Conservation (phyloP, 1,284 basidiomycete species). For the Apiotrichum mycotoxinovorans region DNA sequence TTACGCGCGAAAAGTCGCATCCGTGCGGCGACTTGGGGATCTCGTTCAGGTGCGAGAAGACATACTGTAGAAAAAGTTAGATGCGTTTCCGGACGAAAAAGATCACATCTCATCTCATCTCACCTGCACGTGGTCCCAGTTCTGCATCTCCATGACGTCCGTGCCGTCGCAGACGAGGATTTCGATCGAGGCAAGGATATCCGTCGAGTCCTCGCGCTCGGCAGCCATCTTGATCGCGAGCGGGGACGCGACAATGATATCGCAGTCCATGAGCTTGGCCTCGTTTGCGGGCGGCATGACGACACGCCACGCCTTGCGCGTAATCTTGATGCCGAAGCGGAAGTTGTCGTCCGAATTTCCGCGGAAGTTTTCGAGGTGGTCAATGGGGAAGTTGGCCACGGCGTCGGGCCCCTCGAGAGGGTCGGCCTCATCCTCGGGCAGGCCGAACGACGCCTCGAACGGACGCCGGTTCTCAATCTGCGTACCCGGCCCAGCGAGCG, state of each 20-base stretch:
- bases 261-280: constrained; percentile 59
- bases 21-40: constrained; percentile 89
- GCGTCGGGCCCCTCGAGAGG: constrained; percentile 60
- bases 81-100: no score
- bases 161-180: constrained; percentile 88
- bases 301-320: constrained; percentile 85
- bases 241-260: constrained; percentile 90
- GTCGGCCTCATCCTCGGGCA: constrained; percentile 73
- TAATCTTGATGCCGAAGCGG: constrained; percentile 86
- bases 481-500: constrained; percentile 63
- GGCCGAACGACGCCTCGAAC: constrained; percentile 75
- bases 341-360: constrained; percentile 99
- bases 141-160: constrained; percentile 95
- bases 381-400: constrained; percentile 69
- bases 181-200: constrained; percentile 92
- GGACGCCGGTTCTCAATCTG: constrained; percentile 81
- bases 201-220: constrained; percentile 86
- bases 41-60: constrained; percentile 77
- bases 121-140: constrained; percentile 96
- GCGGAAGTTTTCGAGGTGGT: constrained; percentile 89
- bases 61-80: constrained; percentile 71
- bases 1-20: constrained; percentile 92
- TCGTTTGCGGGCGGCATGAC: constrained; percentile 57
- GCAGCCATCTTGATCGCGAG: constrained; percentile 86
- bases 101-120: not conserved